Base-by-base conservation (phyloP, 768 basidiomycete genomes). In the Fibroporia radiculosa region DNA sequence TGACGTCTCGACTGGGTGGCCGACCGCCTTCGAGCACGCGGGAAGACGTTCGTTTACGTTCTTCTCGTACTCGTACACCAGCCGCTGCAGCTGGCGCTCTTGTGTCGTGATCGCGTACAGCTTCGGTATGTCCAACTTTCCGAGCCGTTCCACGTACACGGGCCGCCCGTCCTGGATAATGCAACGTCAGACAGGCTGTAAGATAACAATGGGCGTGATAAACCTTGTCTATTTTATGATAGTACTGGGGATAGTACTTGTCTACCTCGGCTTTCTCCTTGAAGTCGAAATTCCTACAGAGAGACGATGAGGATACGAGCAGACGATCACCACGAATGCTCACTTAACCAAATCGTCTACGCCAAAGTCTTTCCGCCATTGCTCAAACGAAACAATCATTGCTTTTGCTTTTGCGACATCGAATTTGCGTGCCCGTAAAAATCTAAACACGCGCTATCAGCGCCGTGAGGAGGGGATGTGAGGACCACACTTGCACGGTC, bases 151-250 rank as follows among this genome's bases (percentile, higher is more conserved):
- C 58, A 99, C 79, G 74, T 97, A 99, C 56, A 99, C 65, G 7
- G 96, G 96, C 47, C 93, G 82, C 16, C 95, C 95, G 54, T 96
- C 93, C 89, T 93, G 56, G 20, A 22, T 16, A 35, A n/a, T 7
- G 26, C 42, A 24, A 14, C 13, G 33, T 44, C 32, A 25, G 20
- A 20, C 34, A n/a, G 3, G 19, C 3, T 16, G 14, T 2, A 29
- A 18, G 20, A n/a, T 12, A 19, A 28, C 10, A 19, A 16, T 23
- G 33, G 23, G 20, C n/a, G n/a, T 23, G 16, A 40, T 70, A 29
- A 44, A 91, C 91, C 73, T 84, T 92, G 73, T 98, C 95, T 53
- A 73, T 85, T 70, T 90, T 93, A 71, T 98, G 95, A 64, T 97
- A 96, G 66, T 78, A 96, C 57, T 95, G 92, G 2, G 93, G 93